Conservation (phyloP, 768 basidiomycete species). For the Phylloporus sp. region DNA sequence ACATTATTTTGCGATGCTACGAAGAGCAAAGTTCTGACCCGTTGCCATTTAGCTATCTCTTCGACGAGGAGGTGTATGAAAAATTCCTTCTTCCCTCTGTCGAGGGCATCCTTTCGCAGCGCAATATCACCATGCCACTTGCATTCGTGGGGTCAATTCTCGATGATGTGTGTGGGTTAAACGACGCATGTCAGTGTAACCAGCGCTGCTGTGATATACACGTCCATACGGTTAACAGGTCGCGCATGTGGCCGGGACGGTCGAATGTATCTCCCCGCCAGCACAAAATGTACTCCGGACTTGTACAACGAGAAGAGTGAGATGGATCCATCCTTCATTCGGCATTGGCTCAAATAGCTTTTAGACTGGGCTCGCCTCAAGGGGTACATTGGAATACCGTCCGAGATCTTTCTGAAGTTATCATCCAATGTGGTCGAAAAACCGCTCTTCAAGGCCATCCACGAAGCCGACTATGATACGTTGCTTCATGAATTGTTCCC, state of each 20-base stretch:
- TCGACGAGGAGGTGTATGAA: background rate
- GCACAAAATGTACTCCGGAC: background rate
- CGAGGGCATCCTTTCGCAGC: background rate
- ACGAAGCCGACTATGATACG: background rate
- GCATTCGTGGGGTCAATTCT: slow-evolving; percentile 13
- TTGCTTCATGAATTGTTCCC: slow-evolving; percentile 10
- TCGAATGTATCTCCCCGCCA: background rate
- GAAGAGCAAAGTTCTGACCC: slow-evolving; percentile 12
- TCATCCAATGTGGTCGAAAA: background rate
- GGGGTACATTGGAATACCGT: background rate
- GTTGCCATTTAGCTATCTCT: background rate
- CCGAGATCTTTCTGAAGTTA: slow-evolving; percentile 1
- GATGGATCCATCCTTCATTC: background rate
- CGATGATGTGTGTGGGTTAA: slow-evolving; percentile 7
- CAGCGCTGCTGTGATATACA: background rate
- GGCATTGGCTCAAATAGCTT: background rate
- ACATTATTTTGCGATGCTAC: slow-evolving; percentile 12
- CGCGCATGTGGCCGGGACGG: background rate
- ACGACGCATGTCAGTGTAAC: slow-evolving; percentile 6
- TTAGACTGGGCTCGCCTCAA: slow-evolving; percentile 13
- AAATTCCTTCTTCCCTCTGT: slow-evolving; percentile 2
- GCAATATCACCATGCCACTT: background rate
- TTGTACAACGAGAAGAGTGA: slow-evolving; percentile 15
- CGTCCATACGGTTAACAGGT: slow-evolving; percentile 1
- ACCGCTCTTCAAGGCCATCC: slow-evolving; percentile 5